These are phyloP conservation scores for Arachis hypogaea DNA, from an alignment of 306 rosid genomes.

Conservation along the genomic window DNA sequence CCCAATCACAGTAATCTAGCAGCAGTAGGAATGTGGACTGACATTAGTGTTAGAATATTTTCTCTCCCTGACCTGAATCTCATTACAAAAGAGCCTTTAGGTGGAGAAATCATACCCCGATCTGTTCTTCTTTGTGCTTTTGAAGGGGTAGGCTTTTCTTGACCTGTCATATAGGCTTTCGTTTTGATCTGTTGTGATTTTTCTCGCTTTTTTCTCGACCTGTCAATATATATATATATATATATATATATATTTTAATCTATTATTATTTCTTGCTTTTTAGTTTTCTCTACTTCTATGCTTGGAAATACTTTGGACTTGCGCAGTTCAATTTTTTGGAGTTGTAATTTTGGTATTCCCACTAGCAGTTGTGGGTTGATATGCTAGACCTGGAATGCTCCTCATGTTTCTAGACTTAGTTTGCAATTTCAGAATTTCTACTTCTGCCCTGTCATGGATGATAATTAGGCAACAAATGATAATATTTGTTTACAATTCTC, in stretches of 20 bases:
- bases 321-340: background rate
- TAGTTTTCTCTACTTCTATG: background rate
- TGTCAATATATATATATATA: too few relatives aligned
- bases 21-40: conserved; percentile 99
- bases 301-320: background rate
- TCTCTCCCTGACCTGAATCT: conserved; percentile 89
- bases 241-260: too few relatives aligned
- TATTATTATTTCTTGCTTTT: too few relatives aligned
- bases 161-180: conserved; percentile 18
- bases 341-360: background rate
- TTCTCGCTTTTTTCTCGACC: background rate
- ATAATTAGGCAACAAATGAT: conserved; percentile 21
- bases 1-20: conserved; percentile 84
- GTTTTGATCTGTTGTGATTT: background rate
- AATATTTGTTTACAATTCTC: conserved; percentile 18
- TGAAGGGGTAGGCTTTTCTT: conserved; percentile 82
- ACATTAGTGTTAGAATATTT: conserved; percentile 86
- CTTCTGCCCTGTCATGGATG: background rate
- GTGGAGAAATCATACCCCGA: conserved; percentile 98
- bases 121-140: conserved; percentile 98
- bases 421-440: conserved; percentile 8
- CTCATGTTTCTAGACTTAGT: background rate
- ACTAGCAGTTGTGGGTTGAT: background rate
- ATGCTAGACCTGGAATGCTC: background rate
- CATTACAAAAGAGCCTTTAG: conserved; percentile 86